Evolutionary conservation across 495 filamentous ascomycete species (phyloP).

Genomic region (Penicillium steckii): DNA sequence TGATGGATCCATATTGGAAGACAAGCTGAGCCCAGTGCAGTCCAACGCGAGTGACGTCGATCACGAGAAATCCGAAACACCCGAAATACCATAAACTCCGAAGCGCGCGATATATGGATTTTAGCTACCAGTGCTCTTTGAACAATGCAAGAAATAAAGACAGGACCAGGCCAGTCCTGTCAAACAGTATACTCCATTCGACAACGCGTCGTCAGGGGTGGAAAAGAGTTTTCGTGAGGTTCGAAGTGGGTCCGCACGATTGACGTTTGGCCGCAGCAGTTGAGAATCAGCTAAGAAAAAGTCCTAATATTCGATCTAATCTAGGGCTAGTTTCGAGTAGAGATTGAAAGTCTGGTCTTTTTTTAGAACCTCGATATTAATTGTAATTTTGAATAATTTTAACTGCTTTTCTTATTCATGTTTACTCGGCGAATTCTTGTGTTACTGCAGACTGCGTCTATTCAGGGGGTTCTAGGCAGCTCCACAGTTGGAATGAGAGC

Average conservation of each 20-base stretch:
- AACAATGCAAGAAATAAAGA: neutral
- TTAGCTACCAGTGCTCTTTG: neutral
- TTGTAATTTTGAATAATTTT: too few relatives aligned
- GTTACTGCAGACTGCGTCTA: neutral
- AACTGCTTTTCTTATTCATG: neutral
- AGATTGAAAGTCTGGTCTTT: neutral
- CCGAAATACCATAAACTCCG: neutral
- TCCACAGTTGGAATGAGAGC: slow-evolving; percentile 9
- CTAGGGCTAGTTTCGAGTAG: neutral
- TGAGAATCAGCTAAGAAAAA: too few relatives aligned
- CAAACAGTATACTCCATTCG: slow-evolving; percentile 5
- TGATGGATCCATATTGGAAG: slow-evolving; percentile 31
- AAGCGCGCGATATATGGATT: neutral
- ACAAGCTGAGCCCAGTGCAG: neutral
- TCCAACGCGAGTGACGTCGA: neutral
- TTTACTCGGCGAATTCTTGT: neutral
- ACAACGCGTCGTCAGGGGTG: slow-evolving; percentile 17
- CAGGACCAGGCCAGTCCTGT: neutral
- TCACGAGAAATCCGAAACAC: slow-evolving; percentile 1
- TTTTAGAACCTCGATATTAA: neutral
- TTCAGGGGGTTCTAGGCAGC: slow-evolving; percentile 2
- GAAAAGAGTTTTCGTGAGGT: slow-evolving; percentile 17
- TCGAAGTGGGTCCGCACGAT: slow-evolving; percentile 8
- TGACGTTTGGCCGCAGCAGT: neutral
- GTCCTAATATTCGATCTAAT: neutral